Evolutionary conservation across 2,329 filamentous ascomycete species (phyloP).

Genomic region (Fusarium solani-melongenae): DNA sequence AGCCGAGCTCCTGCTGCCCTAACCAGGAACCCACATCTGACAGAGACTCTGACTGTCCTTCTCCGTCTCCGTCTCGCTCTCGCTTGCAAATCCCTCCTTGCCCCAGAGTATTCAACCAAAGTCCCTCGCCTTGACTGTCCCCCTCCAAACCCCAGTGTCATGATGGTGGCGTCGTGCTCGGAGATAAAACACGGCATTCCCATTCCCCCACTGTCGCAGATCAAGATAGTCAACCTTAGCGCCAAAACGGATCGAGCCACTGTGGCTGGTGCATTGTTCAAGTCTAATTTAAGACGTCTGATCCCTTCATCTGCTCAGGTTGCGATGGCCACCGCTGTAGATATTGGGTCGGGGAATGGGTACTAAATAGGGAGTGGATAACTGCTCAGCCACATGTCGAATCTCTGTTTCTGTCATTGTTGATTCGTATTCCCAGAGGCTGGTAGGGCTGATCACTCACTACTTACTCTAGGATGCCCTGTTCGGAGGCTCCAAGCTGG

Average conservation of each 20-base stretch:
- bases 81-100: neutral
- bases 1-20: neutral
- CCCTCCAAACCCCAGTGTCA: neutral
- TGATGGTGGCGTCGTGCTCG: conserved; percentile 19
- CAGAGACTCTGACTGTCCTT: neutral
- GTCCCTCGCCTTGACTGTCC: neutral
- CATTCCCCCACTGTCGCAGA: conserved; percentile 21
- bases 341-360: neutral
- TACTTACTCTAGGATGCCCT: neutral
- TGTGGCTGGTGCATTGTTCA: conserved; percentile 23
- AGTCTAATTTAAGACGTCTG: neutral
- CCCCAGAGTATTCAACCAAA: neutral
- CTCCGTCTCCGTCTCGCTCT: neutral
- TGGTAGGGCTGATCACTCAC: neutral
- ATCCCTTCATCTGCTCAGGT: neutral
- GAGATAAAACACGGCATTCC: conserved; percentile 20
- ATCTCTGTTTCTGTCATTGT: neutral
- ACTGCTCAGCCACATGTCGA: neutral
- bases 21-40: neutral
- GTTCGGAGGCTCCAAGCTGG: neutral
- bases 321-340: neutral
- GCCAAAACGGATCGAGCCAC: conserved; percentile 14
- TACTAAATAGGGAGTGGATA: neutral
- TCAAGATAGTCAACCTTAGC: conserved; percentile 17
- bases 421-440: neutral